Percentiles rank a stretch among this genome's conserved stretches.
Evolutionary conservation across 192 early-diverging fungal species (phyloP).

Genomic region (Gryganskiella cystojenkinii): DNA sequence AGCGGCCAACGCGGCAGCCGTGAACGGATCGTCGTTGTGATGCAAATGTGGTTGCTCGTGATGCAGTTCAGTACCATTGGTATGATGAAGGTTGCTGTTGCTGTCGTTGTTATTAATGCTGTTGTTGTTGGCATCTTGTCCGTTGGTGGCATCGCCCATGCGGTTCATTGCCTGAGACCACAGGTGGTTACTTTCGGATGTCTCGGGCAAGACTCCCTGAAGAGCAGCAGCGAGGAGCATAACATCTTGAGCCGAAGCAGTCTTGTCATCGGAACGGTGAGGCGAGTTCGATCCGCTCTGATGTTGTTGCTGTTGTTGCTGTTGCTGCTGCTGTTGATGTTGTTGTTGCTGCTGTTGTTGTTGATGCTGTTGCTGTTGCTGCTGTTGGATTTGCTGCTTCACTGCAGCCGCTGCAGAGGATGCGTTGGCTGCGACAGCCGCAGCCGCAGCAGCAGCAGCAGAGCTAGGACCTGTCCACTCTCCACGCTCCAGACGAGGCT

Average conservation of each 20-base stretch:
- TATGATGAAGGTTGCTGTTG: conserved; percentile 2
- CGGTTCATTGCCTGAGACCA: conserved; percentile 34
- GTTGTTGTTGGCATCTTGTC: neutral
- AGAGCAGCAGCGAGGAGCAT: conserved; percentile 40
- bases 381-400: conserved; percentile 24
- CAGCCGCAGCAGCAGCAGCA: conserved; percentile 41
- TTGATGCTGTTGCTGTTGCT: neutral
- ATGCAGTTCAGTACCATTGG: neutral
- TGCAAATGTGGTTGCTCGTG: neutral
- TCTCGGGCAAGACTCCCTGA: conserved; percentile 30
- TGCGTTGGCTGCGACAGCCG: conserved; percentile 42
- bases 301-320: neutral
- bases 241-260: conserved; percentile 26
- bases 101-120: neutral
- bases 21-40: conserved; percentile 10
- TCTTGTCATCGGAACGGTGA: conserved; percentile 17
- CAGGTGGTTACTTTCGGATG: conserved; percentile 12
- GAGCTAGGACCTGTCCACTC: conserved; percentile 52
- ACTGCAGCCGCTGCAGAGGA: conserved; percentile 16
- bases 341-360: conserved; percentile 5
- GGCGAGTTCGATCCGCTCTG: conserved; percentile 8
- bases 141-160: conserved; percentile 4
- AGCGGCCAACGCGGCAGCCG: conserved; percentile 20
- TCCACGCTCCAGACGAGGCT: conserved; percentile 48
- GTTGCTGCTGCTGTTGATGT: conserved; percentile 18